Evolutionary conservation across 179 eudicot genomes (phyloP).

Genomic region (Heliamphora pulchella): DNA sequence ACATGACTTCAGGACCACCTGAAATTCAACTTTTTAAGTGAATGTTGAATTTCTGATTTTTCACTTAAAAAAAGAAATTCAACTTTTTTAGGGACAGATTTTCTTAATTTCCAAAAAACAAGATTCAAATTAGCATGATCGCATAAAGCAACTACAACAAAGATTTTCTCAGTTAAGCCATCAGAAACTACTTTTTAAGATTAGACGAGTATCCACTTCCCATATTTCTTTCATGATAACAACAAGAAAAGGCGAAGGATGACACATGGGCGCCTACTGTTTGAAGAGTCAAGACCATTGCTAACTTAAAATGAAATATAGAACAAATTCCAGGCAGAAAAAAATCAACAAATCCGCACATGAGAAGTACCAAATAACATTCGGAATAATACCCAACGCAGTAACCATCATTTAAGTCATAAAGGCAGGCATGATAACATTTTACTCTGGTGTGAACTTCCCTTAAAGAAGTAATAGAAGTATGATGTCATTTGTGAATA

Average conservation of each 20-base stretch:
- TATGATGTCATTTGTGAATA: background rate
- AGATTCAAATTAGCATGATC: conserved; percentile 1
- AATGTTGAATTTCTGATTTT: no score
- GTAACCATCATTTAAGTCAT: background rate
- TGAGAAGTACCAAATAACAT: background rate
- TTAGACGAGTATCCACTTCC: background rate
- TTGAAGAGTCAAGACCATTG: background rate
- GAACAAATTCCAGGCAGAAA: background rate
- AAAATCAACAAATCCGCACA: background rate
- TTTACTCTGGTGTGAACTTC: background rate
- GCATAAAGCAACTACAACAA: background rate
- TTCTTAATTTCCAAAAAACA: background rate
- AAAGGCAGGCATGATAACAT: background rate
- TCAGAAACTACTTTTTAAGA: background rate
- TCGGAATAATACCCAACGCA: background rate
- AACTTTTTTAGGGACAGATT: background rate
- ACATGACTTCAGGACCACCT: conserved; percentile 2
- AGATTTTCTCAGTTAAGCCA: background rate
- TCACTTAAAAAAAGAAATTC: background rate
- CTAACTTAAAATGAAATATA: background rate
- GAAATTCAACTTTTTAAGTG: background rate
- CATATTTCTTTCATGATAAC: background rate
- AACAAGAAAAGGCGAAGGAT: background rate
- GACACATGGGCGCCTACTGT: background rate
- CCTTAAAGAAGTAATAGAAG: background rate